phyloP scores from a whole-genome alignment of 495 filamentous ascomycete genomes.

The Opeltia flavorubescens region DNA sequence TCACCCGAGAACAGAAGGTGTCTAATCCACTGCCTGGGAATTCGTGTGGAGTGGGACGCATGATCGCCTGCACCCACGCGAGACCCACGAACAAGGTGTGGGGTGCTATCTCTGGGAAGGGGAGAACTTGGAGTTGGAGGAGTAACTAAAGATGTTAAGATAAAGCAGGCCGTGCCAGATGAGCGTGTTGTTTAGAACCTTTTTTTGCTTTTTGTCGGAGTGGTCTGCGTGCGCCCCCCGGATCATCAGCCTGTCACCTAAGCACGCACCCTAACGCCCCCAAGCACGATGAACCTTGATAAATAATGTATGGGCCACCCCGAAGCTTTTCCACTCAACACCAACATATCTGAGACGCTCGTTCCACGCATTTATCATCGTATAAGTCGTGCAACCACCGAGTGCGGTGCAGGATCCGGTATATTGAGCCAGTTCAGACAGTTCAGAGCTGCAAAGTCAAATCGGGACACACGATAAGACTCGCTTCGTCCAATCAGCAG shows the following conservation, averaged over 20 bases:
- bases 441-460: not conserved
- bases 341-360: too few species aligned
- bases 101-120: too few species aligned
- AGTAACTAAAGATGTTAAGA: not conserved
- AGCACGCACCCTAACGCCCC: too few species aligned
- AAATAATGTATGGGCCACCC: too few species aligned
- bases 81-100: constrained; percentile 1
- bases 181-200: not conserved
- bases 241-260: not conserved
- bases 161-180: constrained; percentile 2
- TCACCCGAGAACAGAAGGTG: not conserved
- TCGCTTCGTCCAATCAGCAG: not conserved
- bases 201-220: not conserved
- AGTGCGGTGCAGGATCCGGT: not conserved
- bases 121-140: not conserved
- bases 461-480: not conserved
- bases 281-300: too few species aligned
- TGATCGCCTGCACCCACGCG: constrained; percentile 1
- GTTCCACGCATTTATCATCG: too few species aligned
- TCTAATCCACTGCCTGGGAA: not conserved
- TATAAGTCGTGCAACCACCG: not conserved
- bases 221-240: not conserved
- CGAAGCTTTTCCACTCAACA: too few species aligned
- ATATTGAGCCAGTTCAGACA: not conserved
- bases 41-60: constrained; percentile 1